Evolutionary conservation across 768 basidiomycete species (phyloP), one percentile per base, ranked within the genome.

Genomic region (Filobasidium wieringae): DNA sequence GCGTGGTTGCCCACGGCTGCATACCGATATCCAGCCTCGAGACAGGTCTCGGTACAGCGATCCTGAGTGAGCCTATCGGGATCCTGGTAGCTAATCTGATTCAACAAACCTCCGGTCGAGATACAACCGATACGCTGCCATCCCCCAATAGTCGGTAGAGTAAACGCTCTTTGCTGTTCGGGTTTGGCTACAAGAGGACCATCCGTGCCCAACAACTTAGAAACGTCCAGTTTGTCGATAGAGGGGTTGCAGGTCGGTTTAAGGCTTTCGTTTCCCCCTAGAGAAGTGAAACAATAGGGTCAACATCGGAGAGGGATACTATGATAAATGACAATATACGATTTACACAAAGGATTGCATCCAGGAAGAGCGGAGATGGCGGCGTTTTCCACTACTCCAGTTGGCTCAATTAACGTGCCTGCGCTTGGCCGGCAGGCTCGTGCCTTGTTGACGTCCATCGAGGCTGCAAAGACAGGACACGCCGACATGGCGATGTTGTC

Each of bases 221-320:
- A 43, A 30, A 69, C 56, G 52, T 69, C 59, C 31, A 64, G 62
- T 19, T 36, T 53, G 17, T 64, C 45, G 4, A 61, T 33, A 7
- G 63, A 43, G 34, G 66, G 60, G 57, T 39, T 58, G 47, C 68
- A 69, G 27, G 58, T 61, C 2, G 70, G 70, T 53, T 72, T 72
- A 43, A 51, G 15, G 33, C 60, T 60, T 12, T 51, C 51, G 29
- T 56, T 36, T 8, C 67, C 68, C 70, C 70, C 37, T 40, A 11
- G 37, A 4, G 17, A 40, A 40, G 37, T 5, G 17, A 40, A 11
- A 22, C 3, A 22, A 40, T 22, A 15, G 37, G 37, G 11, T 40
- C 22, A 40, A 22, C 11, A 15, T 40, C 22, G 37, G 37, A n/a
- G n/a, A n/a, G n/a, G n/a, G n/a, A n/a, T n/a, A n/a, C n/a, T n/a